phyloP scores from a whole-genome alignment of 805 yeast genomes.

The Priceomyces carsonii region DNA sequence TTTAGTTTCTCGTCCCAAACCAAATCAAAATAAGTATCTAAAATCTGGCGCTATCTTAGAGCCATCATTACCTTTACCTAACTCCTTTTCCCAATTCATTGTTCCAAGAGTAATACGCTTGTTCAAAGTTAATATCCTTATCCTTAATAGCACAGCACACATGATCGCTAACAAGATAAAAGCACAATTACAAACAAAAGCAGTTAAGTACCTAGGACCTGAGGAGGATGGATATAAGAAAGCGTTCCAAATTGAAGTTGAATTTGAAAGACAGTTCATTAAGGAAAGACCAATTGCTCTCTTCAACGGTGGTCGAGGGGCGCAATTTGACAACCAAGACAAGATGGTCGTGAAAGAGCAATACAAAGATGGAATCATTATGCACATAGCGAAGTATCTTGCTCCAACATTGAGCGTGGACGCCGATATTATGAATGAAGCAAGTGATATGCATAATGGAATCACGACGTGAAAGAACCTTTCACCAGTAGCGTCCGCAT shows the following conservation, averaged over 20 bases:
- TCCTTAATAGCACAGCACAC: conserved; percentile 38
- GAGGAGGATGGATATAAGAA: conserved; percentile 47
- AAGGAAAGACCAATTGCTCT: conserved; percentile 58
- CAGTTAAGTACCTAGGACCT: conserved; percentile 49
- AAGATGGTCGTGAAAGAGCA: conserved; percentile 53
- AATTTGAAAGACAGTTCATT: conserved; percentile 57
- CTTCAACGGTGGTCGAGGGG: conserved; percentile 59
- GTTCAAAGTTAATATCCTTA: conserved; percentile 40
- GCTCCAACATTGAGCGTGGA: conserved; percentile 56
- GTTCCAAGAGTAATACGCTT: conserved; percentile 44
- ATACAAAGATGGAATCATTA: conserved; percentile 57
- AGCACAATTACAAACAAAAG: conserved; percentile 50
- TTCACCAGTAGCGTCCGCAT: conserved; percentile 58
- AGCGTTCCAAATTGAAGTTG: conserved; percentile 58
- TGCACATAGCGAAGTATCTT: conserved; percentile 59
- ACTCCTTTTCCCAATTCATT: conserved; percentile 51
- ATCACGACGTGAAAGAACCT: conserved; percentile 49
- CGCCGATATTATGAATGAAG: conserved; percentile 50
- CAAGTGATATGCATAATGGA: conserved; percentile 43
- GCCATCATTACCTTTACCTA: conserved; percentile 48
- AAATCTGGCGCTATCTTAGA: conserved; percentile 44
- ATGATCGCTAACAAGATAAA: conserved; percentile 43
- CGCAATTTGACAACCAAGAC: conserved; percentile 57
- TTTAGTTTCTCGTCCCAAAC: too few species aligned
- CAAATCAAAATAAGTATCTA: conserved; percentile 42